Evolutionary conservation across 345 rosid species (phyloP).

Genomic region (Aquilaria malaccensis): DNA sequence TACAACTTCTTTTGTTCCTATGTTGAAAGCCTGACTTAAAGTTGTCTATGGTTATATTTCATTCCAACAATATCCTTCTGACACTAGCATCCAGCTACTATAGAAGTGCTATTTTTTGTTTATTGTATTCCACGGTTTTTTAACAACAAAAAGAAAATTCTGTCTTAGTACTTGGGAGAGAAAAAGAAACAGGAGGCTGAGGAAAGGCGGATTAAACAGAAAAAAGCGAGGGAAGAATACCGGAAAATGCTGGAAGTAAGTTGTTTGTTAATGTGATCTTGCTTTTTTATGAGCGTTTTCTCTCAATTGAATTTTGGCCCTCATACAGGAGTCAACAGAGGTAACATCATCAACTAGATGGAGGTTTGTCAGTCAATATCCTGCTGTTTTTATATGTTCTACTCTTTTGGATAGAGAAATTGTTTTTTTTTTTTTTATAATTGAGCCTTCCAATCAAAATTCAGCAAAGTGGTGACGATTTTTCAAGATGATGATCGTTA

Average conservation of each 20-base stretch:
- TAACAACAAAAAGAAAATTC: neutral
- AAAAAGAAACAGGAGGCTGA: slow-evolving; percentile 77
- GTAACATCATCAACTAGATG: slow-evolving; percentile 71
- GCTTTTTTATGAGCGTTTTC: neutral
- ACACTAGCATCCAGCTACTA: slow-evolving; percentile 7
- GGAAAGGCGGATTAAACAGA: slow-evolving; percentile 63
- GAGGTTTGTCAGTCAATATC: slow-evolving; percentile 55
- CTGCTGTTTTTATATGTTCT: neutral
- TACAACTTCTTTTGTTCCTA: neutral
- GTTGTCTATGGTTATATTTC: slow-evolving; percentile 1
- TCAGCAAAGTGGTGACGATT: slow-evolving; percentile 70
- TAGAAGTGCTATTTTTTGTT: slow-evolving; percentile 9
- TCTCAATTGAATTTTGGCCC: slow-evolving; percentile 10
- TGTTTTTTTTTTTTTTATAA: slow-evolving; percentile 8
- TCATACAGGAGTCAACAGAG: slow-evolving; percentile 63
- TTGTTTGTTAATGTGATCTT: slow-evolving; percentile 13
- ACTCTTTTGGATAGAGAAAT: slow-evolving; percentile 5
- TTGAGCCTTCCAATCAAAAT: slow-evolving; percentile 17
- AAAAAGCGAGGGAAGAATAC: slow-evolving; percentile 69
- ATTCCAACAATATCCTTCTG: neutral
- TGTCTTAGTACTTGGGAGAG: slow-evolving; percentile 65
- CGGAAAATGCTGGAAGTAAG: slow-evolving; percentile 83
- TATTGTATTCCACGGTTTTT: neutral
- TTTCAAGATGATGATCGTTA: slow-evolving; percentile 85
- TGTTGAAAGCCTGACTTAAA: slow-evolving; percentile 10